phyloP scores from a whole-genome alignment of 805 yeast species.

The Lipomyces spencermartinsiae region DNA sequence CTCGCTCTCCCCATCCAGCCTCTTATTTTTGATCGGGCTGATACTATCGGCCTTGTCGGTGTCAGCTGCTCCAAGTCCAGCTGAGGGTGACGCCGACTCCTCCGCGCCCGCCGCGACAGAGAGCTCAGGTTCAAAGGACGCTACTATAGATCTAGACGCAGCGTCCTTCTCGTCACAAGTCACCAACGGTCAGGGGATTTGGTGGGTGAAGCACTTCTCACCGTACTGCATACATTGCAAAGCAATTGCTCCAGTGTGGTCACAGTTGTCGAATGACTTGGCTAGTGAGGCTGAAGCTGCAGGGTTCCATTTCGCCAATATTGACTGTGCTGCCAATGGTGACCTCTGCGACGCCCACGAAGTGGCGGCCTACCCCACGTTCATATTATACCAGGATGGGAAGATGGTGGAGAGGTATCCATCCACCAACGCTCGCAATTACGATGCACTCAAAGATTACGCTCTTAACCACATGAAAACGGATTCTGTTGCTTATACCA shows the following conservation, averaged over 20 bases:
- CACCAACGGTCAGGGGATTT: constrained; percentile 53
- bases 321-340: constrained; percentile 84
- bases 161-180: constrained; percentile 16
- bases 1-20: not conserved
- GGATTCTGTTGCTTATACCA: not conserved
- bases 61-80: not conserved
- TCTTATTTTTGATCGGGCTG: not conserved
- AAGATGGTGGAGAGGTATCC: constrained; percentile 40
- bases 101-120: constrained; percentile 15
- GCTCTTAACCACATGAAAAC: constrained; percentile 20
- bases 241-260: constrained; percentile 83
- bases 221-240: constrained; percentile 90
- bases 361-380: constrained; percentile 69
- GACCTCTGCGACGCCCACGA: constrained; percentile 79
- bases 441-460: constrained; percentile 28
- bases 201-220: constrained; percentile 86
- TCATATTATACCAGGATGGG: constrained; percentile 63
- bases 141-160: constrained; percentile 33
- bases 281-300: constrained; percentile 56
- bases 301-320: constrained; percentile 66
- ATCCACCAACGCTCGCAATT: constrained; percentile 17
- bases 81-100: not conserved
- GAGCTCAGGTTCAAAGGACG: not conserved
- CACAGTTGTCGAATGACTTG: constrained; percentile 61
- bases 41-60: not conserved